Evolutionary conservation across 306 rosid species (phyloP), one percentile per base, ranked within the genome.

Genomic region (Cicer yamashitae): DNA sequence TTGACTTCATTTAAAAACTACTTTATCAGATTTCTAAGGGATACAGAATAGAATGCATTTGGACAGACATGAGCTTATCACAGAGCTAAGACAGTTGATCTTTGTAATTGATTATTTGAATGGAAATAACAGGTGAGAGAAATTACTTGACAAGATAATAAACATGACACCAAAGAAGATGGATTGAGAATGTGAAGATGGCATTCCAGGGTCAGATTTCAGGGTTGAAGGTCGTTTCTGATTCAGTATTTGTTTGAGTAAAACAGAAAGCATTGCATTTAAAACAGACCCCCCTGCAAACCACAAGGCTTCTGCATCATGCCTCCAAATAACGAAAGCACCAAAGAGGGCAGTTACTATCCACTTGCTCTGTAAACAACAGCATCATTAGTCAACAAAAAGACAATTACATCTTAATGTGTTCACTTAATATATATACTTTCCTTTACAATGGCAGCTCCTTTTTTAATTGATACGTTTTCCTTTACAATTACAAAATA

Each of bases 131-230:
- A 41, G 66, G 15, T 20, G 77, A 25, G 80, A 43, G 66, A 71
- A 81, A 67, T 85, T 92, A 92, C 97, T 52, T 64, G 97, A 89
- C 50, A 84, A 34, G 73, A 83, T 39, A 15, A 61, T 44, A 47
- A 85, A 84, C 14, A 73, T 38, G 51, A 70, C 67, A 67, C 38
- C 71, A 81, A 84, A 92, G 88, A 77, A 89, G 81, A 88, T 81
- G 74, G 91, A 84, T 66, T 89, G 93, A 9, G 97, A 82, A 61
- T 92, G 97, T 10, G 96, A 89, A 79, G 96, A 92, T 3, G 96
- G 97, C 97, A 92, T 90, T 67, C 96, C 97, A 43, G 93, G 97
- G 79, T 84, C 96, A 22, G 93, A 81, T 88, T 79, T 84, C 72
- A 80, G 10, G 22, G 84, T 79, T 41, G 91, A 68, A 75, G 96